A percentile compares a stretch with the other conserved stretches of the same genome.
phyloP scores from a whole-genome alignment of 176 grass and related monocot genomes.

The Lolium rigidum region DNA sequence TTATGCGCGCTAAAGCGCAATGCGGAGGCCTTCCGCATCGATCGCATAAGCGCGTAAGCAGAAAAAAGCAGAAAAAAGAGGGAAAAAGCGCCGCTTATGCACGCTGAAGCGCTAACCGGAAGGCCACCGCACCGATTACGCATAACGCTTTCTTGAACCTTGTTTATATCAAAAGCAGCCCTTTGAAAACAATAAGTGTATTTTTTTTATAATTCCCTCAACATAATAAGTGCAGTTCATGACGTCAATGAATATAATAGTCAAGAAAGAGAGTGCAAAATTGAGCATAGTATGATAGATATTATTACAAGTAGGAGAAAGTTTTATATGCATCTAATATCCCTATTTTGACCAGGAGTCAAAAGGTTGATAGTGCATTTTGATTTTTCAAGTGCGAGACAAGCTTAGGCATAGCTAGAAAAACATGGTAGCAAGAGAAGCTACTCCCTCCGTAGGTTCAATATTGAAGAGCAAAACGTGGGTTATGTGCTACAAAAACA shows the following conservation, averaged over 20 bases:
- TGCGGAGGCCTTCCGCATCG: too few relatives aligned
- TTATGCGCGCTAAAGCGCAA: too few relatives aligned
- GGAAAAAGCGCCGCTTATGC: too few relatives aligned
- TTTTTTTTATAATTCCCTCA: conserved; percentile 2
- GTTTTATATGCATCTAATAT: conserved; percentile 7
- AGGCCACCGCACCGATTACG: too few relatives aligned
- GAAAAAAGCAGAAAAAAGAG: too few relatives aligned
- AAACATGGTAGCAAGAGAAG: not conserved
- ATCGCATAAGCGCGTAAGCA: too few relatives aligned
- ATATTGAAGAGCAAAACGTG: too few relatives aligned
- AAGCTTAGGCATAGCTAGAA: conserved; percentile 15
- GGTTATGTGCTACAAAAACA: too few relatives aligned
- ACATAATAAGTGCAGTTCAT: conserved; percentile 37
- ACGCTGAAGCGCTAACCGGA: too few relatives aligned
- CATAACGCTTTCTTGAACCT: too few relatives aligned
- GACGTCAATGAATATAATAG: conserved; percentile 10
- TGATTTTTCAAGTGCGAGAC: not conserved
- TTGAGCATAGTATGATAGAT: conserved; percentile 15
- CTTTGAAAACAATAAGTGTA: not conserved
- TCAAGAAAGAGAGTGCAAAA: not conserved
- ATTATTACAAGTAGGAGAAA: not conserved
- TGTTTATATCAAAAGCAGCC: not conserved
- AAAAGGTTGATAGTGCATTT: not conserved
- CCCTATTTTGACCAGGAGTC: not conserved
- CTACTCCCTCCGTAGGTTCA: too few relatives aligned